Base-by-base conservation (phyloP, 345 rosid genomes). In the Citrus glauca region DNA sequence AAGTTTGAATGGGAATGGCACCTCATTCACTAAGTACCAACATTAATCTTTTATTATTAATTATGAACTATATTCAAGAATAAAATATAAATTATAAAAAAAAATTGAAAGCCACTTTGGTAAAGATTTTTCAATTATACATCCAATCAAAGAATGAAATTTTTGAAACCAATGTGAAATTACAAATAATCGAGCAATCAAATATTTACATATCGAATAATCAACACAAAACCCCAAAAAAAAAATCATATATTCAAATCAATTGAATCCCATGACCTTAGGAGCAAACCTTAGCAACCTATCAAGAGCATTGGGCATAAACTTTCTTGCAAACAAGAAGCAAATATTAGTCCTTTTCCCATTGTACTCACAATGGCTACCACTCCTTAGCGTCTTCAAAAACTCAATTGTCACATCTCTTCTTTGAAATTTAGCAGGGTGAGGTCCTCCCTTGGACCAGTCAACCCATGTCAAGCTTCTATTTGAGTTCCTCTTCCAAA, bases 321-420 rank as follows among this genome's bases (percentile, higher is more conserved):
- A 95, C 80, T 95, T 95, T 76, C 99, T 93, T 0, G 94, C 99
- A 78, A 93, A 95, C 88, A 95, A 87, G 88, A 79, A 89, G 85
- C 98, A 93, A 27, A 73, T 73, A 8, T 56, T 73, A 11, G 83
- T 88, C 66, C 30, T 82, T 14, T 59, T 59, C 57, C 89, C 97
- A 79, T 92, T 93, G 63, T 92, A 87, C 69, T 75, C 64, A 55
- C 99, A 93, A 4, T 76, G 28, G 24, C 74, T 79, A 27, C 85
- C 78, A 24, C 76, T 82, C 78, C 99, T 93, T 75, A 95, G 40
- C 81, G 70, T 88, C 75, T 73, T 24, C 80, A 95, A 55, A 14
- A 95, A 77, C 77, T 82, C 90, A n/a, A 62, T 25, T 5, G 88
- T 90, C 75, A 92, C 87, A 6, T 82, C 82, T 8, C 60, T 48